phyloP scores from a whole-genome alignment of 176 grass and related monocot genomes.

The Rhynchospora breviuscula region DNA sequence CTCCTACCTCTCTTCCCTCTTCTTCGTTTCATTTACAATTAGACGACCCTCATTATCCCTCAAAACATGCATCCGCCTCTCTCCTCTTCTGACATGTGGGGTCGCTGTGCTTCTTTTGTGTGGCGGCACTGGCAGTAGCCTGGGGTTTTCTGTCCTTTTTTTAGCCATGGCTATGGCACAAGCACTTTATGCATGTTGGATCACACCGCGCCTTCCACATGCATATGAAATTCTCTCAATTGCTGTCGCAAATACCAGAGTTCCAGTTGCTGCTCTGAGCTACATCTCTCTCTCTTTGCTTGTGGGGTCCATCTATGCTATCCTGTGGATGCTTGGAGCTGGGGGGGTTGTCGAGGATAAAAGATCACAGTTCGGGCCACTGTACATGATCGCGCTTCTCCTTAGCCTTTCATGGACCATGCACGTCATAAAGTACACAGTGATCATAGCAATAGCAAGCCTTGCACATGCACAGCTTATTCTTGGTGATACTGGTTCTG shows the following conservation, averaged over 20 bases:
- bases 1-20: constrained; percentile 41
- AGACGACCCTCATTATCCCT: constrained; percentile 46
- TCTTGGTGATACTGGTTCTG: background rate
- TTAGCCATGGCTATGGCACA: constrained; percentile 40
- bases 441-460: constrained; percentile 60
- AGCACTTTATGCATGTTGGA: constrained; percentile 75
- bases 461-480: constrained; percentile 49
- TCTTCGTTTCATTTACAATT: constrained; percentile 52
- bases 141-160: constrained; percentile 50
- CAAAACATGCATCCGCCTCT: constrained; percentile 60
- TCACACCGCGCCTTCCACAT: constrained; percentile 55
- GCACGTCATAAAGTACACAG: constrained; percentile 44
- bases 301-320: constrained; percentile 46
- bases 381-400: constrained; percentile 58
- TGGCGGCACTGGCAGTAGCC: constrained; percentile 41
- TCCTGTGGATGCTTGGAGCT: constrained; percentile 72
- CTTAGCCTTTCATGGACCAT: constrained; percentile 85
- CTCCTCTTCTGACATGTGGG: constrained; percentile 48
- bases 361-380: constrained; percentile 32
- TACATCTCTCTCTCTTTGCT: constrained; percentile 48
- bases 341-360: constrained; percentile 57
- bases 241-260: constrained; percentile 34
- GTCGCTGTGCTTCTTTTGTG: constrained; percentile 57
- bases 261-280: constrained; percentile 31
- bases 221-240: constrained; percentile 51